phyloP scores from a whole-genome alignment of 108 stramenopile genomes.

The Chaetoceros muelleri region DNA sequence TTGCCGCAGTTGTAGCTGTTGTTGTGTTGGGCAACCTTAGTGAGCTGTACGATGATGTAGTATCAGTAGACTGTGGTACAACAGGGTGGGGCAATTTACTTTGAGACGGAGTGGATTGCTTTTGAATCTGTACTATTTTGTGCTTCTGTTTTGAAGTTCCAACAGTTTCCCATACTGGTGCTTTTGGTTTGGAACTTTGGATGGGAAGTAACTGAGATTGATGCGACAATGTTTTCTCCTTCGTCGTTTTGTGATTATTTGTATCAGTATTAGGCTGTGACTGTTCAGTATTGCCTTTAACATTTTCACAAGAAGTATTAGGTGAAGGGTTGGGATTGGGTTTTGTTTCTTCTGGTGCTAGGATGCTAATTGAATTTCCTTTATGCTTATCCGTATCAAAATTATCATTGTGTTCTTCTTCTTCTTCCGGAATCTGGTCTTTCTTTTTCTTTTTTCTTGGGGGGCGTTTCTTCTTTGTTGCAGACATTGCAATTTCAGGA shows the following conservation, averaged over 20 bases:
- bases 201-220: no score
- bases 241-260: no score
- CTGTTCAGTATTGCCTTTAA: no score
- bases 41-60: slow-evolving; percentile 20
- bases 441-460: slow-evolving; percentile 68
- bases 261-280: no score
- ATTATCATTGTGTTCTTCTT: no score
- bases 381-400: no score
- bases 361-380: no score
- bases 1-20: not conserved
- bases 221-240: no score
- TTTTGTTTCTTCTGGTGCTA: no score
- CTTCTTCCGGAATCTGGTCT: slow-evolving; percentile 3
- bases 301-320: no score
- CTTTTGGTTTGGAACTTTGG: slow-evolving; percentile 13
- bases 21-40: not conserved
- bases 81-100: not conserved
- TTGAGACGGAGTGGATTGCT: not conserved
- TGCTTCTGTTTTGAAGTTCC: not conserved
- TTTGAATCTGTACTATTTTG: not conserved
- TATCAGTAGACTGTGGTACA: not conserved
- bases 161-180: slow-evolving; percentile 14
- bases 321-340: no score
- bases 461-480: slow-evolving; percentile 65
- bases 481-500: slow-evolving; percentile 14